Evolutionary conservation across 2,329 filamentous ascomycete species (phyloP).

Genomic region (Hansfordia pulvinata): DNA sequence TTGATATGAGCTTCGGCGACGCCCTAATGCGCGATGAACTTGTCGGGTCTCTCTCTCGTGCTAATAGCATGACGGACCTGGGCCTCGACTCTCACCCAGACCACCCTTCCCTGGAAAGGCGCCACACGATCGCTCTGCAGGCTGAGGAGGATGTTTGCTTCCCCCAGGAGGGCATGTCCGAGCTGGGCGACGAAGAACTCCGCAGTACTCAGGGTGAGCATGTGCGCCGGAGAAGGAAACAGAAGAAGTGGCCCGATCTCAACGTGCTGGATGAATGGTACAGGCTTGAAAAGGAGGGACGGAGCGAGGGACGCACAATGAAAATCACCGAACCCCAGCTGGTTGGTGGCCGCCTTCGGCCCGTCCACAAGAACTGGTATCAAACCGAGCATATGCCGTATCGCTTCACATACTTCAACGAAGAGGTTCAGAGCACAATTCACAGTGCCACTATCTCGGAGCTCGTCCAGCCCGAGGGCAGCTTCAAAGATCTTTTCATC

Average conservation of each 20-base stretch:
- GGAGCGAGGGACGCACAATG: conserved; percentile 69
- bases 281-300: conserved; percentile 74
- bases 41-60: conserved; percentile 15
- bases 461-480: conserved; percentile 70
- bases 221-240: conserved; percentile 39
- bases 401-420: conserved; percentile 97
- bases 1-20: conserved; percentile 49
- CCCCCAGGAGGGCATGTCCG: conserved; percentile 64
- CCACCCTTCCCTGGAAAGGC: conserved; percentile 26
- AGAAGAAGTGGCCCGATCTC: conserved; percentile 76
- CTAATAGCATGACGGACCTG: conserved; percentile 8
- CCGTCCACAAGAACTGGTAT: conserved; percentile 71
- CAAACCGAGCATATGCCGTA: conserved; percentile 85
- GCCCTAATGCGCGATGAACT: conserved; percentile 59
- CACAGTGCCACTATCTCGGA: conserved; percentile 94
- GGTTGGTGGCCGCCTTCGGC: conserved; percentile 77
- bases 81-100: conserved; percentile 16
- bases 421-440: conserved; percentile 89
- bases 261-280: conserved; percentile 80
- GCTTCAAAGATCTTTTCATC: conserved; percentile 79
- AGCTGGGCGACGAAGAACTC: conserved; percentile 66
- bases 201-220: conserved; percentile 28
- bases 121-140: conserved; percentile 46
- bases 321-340: conserved; percentile 90
- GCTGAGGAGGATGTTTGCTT: conserved; percentile 89